Percentiles rank a stretch among this genome's conserved stretches.
These are phyloP conservation scores for Colletotrichum cuscutae DNA, from an alignment of 2,329 filamentous ascomycete species.

Conservation along the genomic window DNA sequence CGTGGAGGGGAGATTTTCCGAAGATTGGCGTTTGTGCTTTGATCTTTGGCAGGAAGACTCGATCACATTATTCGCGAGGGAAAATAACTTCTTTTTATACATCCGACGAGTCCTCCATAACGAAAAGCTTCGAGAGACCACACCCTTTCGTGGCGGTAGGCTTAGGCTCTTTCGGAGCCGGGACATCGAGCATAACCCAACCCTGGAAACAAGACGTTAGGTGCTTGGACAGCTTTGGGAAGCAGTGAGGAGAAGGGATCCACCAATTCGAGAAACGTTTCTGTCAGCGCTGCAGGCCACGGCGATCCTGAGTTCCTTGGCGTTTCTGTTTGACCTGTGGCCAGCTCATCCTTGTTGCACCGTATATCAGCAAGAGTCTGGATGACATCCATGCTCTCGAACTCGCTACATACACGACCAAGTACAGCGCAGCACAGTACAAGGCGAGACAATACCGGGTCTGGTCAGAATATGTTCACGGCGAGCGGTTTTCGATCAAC, in stretches of 20 bases:
- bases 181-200: conserved; percentile 5
- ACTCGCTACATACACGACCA: background rate
- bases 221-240: conserved; percentile 4
- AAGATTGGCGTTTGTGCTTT: background rate
- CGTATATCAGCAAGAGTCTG: background rate
- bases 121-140: background rate
- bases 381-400: background rate
- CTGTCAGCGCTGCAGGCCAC: conserved; percentile 26
- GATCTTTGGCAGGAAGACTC: background rate
- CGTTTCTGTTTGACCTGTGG: background rate
- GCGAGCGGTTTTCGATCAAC: background rate
- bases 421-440: background rate
- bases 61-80: background rate
- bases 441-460: background rate
- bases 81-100: conserved; percentile 13
- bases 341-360: conserved; percentile 13
- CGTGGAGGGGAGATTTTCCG: background rate
- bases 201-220: background rate
- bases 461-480: background rate
- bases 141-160: background rate
- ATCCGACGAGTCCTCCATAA: background rate
- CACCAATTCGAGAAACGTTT: conserved; percentile 21
- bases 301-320: conserved; percentile 14
- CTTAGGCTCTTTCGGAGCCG: background rate
- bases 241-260: conserved; percentile 1